These are phyloP conservation scores for Metarhizium humberi DNA, from an alignment of 2,329 filamentous ascomycete genomes.

Conservation along the genomic window DNA sequence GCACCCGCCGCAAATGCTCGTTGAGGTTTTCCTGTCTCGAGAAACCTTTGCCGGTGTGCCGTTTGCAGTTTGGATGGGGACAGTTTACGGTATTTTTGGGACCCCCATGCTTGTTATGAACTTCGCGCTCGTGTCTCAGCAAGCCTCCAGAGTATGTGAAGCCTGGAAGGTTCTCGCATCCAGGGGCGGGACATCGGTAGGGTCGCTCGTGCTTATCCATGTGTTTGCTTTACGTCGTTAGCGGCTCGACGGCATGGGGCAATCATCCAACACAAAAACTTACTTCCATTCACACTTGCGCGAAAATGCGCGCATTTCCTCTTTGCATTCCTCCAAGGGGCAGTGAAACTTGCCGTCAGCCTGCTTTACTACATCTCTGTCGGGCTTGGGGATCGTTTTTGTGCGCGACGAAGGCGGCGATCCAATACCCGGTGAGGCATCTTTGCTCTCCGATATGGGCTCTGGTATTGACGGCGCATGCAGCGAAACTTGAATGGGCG, in stretches of 20 bases:
- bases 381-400: conserved; percentile 50
- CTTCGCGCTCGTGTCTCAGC: conserved; percentile 82
- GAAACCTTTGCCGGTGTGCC: conserved; percentile 80
- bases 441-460: conserved; percentile 23
- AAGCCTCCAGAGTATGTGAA: conserved; percentile 94
- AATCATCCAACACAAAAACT: conserved; percentile 29
- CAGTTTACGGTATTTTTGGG: conserved; percentile 84
- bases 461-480: conserved; percentile 23
- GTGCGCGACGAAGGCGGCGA: conserved; percentile 30
- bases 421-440: conserved; percentile 20
- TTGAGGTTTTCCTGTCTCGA: conserved; percentile 89
- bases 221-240: conserved; percentile 59
- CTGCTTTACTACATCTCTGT: conserved; percentile 51
- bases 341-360: conserved; percentile 69
- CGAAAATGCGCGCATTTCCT: conserved; percentile 56
- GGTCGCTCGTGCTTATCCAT: conserved; percentile 97
- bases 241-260: conserved; percentile 11
- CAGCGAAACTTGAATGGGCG: conserved; percentile 23
- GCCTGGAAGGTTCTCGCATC: conserved; percentile 83
- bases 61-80: conserved; percentile 79
- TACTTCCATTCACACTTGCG: conserved; percentile 93
- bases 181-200: conserved; percentile 74
- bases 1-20: conserved; percentile 86
- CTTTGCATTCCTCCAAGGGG: conserved; percentile 58
- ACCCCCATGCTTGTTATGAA: conserved; percentile 82